phyloP scores from a whole-genome alignment of 441 rosid genomes.

The Pelargonium exstipulatum region DNA sequence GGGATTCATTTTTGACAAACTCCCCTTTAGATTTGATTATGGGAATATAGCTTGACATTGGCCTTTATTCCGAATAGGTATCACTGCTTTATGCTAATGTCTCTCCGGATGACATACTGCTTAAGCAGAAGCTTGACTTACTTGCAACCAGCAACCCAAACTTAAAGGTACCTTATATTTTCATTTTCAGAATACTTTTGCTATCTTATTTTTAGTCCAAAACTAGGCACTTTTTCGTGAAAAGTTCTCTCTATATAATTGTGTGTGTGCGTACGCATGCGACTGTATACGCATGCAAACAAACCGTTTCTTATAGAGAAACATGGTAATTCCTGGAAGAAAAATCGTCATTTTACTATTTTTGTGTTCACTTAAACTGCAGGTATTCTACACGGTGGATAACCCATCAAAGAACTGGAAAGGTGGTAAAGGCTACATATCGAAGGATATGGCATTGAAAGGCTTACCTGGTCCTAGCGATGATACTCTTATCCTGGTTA shows the following conservation, averaged over 20 bases:
- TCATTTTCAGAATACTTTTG: background rate
- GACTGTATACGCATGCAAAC: background rate
- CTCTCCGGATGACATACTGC: constrained; percentile 90
- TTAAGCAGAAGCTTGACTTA: constrained; percentile 78
- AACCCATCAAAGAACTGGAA: constrained; percentile 84
- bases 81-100: constrained; percentile 81
- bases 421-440: constrained; percentile 81
- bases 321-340: background rate
- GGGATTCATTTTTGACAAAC: constrained; percentile 6
- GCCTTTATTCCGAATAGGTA: constrained; percentile 40
- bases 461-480: constrained; percentile 80
- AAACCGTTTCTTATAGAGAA: background rate
- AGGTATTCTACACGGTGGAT: constrained; percentile 87
- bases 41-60: background rate
- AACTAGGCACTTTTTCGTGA: too few species aligned
- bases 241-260: background rate
- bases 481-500: constrained; percentile 81
- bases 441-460: constrained; percentile 71
- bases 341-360: background rate
- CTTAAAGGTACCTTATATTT: constrained; percentile 47
- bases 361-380: constrained; percentile 17
- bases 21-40: background rate
- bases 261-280: too few species aligned
- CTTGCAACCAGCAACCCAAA: constrained; percentile 80
- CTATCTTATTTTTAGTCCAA: background rate